Evolutionary conservation across 1,284 basidiomycete genomes (phyloP).

Genomic region (Cutaneotrichosporon sp.): DNA sequence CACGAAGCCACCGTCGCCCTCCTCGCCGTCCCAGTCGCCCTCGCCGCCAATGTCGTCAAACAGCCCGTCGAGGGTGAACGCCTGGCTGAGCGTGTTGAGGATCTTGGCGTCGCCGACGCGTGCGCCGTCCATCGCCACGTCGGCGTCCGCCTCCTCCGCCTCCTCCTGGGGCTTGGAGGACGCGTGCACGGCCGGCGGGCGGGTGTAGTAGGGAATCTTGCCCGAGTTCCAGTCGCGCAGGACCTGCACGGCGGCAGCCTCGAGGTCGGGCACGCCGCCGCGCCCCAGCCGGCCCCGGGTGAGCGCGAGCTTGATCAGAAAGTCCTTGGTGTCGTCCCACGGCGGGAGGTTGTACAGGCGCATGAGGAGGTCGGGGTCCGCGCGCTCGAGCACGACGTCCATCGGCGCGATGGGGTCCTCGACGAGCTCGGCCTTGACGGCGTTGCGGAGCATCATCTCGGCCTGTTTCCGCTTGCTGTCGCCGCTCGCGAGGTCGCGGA

Average conservation of each 20-base stretch:
- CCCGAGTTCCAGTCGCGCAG: conserved; percentile 95
- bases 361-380: conserved; percentile 67
- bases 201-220: conserved; percentile 86
- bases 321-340: conserved; percentile 73
- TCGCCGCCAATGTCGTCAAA: conserved; percentile 46
- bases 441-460: conserved; percentile 84
- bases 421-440: conserved; percentile 87
- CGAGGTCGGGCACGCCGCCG: conserved; percentile 89
- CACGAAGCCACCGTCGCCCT: conserved; percentile 27
- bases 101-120: conserved; percentile 50
- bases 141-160: conserved; percentile 28
- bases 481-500: conserved; percentile 60
- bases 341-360: conserved; percentile 78
- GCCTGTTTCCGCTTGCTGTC: conserved; percentile 58
- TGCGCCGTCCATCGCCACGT: conserved; percentile 42
- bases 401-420: conserved; percentile 87
- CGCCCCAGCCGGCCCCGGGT: conserved; percentile 82
- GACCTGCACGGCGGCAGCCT: conserved; percentile 79
- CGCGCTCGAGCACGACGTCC: conserved; percentile 77
- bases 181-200: conserved; percentile 74
- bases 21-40: conserved; percentile 48
- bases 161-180: conserved; percentile 56
- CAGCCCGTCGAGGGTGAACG: conserved; percentile 52
- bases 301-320: conserved; percentile 87
- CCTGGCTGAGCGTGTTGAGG: conserved; percentile 47